Conservation (phyloP, 225 moss, liverwort and hornwort species). For the Sphagnum contortum region DNA sequence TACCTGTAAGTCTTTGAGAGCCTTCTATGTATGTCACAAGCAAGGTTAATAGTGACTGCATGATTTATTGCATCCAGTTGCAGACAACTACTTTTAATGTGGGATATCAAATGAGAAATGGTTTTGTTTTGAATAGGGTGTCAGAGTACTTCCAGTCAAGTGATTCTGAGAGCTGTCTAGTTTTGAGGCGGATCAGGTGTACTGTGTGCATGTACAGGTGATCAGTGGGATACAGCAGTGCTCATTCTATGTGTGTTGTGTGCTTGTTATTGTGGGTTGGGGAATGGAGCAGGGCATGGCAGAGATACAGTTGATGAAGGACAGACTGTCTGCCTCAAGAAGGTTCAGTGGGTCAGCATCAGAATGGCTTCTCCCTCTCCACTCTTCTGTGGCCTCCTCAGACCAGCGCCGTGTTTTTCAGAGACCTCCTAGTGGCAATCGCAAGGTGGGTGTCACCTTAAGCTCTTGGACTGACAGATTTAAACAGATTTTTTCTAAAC, state of each 20-base stretch:
- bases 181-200: neutral
- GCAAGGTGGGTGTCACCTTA: conserved; percentile 43
- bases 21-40: neutral
- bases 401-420: conserved; percentile 90
- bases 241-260: no score
- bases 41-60: no score
- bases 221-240: no score
- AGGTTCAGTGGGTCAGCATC: conserved; percentile 91
- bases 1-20: conserved; percentile 50
- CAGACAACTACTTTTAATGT: no score
- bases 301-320: conserved; percentile 91
- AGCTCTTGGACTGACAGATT: neutral
- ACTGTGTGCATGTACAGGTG: no score
- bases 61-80: no score
- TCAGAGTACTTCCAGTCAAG: neutral
- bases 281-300: conserved; percentile 63
- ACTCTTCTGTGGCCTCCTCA: conserved; percentile 87
- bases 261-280: neutral
- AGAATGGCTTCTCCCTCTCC: conserved; percentile 90
- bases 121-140: no score
- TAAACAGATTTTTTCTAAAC: neutral
- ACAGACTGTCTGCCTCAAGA: conserved; percentile 87
- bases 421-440: conserved; percentile 67
- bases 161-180: neutral
- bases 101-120: no score